Evolutionary conservation across 1,284 basidiomycete species (phyloP).

Genomic region (Puccinia triticina): DNA sequence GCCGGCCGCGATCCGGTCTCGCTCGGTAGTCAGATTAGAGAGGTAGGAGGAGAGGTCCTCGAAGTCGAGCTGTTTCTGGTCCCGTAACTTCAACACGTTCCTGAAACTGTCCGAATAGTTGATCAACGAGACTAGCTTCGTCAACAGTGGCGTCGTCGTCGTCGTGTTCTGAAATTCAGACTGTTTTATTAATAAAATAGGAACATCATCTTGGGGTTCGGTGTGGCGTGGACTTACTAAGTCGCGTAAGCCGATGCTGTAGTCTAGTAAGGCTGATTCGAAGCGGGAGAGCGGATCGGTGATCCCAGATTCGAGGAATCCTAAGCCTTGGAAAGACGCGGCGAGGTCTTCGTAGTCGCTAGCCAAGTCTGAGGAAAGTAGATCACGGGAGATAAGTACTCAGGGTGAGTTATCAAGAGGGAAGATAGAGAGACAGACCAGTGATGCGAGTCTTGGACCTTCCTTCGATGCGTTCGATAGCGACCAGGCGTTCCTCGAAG

Average conservation of each 20-base stretch:
- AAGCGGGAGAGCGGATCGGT: slow-evolving; percentile 95
- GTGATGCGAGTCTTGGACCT: slow-evolving; percentile 52
- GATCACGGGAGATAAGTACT: slow-evolving; percentile 15
- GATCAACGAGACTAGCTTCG: slow-evolving; percentile 83
- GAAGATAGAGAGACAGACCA: slow-evolving; percentile 27
- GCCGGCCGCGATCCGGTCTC: slow-evolving; percentile 80
- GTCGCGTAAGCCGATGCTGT: slow-evolving; percentile 80
- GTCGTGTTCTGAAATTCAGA: slow-evolving; percentile 36
- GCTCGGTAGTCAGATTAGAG: slow-evolving; percentile 83
- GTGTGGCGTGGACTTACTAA: slow-evolving; percentile 50
- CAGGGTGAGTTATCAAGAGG: neutral
- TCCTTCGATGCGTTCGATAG: slow-evolving; percentile 73
- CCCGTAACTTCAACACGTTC: slow-evolving; percentile 85
- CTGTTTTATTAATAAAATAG: slow-evolving; percentile 31
- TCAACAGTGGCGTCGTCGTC: slow-evolving; percentile 70
- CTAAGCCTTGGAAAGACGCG: slow-evolving; percentile 90
- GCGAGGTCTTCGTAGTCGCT: slow-evolving; percentile 96
- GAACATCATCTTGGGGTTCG: slow-evolving; percentile 52
- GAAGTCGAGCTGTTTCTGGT: slow-evolving; percentile 98
- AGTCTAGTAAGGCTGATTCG: slow-evolving; percentile 89
- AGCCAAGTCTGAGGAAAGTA: slow-evolving; percentile 74
- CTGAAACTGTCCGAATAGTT: slow-evolving; percentile 87
- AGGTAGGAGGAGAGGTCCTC: slow-evolving; percentile 96
- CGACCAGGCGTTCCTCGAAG: slow-evolving; percentile 84
- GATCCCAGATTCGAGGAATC: slow-evolving; percentile 95